Conservation (phyloP, 371 early-diverging fungal species). For the Cokeromyces recurvatus region DNA sequence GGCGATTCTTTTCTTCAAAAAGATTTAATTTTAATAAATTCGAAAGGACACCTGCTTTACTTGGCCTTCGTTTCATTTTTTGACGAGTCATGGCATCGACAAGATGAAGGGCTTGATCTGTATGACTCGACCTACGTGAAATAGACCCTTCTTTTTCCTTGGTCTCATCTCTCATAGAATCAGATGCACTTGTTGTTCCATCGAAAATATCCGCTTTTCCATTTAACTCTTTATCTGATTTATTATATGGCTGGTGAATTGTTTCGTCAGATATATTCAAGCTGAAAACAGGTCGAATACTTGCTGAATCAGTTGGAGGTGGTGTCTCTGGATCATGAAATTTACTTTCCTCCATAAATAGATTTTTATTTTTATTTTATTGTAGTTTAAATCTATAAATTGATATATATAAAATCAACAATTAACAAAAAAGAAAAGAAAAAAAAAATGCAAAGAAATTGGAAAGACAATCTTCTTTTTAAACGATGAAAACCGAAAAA, state of each 20-base stretch:
- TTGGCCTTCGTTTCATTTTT: too few relatives aligned
- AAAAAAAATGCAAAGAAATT: too few relatives aligned
- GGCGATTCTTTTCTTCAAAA: conserved; percentile 12
- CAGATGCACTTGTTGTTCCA: neutral
- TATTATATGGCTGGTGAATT: too few relatives aligned
- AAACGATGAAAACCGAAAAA: too few relatives aligned
- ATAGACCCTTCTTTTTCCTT: too few relatives aligned
- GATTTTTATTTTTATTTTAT: too few relatives aligned
- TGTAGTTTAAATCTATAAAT: too few relatives aligned
- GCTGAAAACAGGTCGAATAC: neutral
- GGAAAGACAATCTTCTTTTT: too few relatives aligned
- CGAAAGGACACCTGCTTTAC: conserved; percentile 42
- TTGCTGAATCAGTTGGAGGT: conserved; percentile 13
- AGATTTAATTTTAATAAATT: conserved; percentile 40
- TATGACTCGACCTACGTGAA: conserved; percentile 10
- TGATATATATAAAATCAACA: too few relatives aligned
- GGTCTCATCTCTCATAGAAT: too few relatives aligned
- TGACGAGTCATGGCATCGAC: conserved; percentile 20
- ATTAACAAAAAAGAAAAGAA: too few relatives aligned
- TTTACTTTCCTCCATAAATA: conserved; percentile 26
- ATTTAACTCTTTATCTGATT: neutral
- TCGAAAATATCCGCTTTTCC: neutral
- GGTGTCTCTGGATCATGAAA: conserved; percentile 28
- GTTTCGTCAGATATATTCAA: neutral
- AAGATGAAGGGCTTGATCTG: conserved; percentile 25